A percentile compares a stretch with the other conserved stretches of the same genome.
Evolutionary conservation across 192 early-diverging fungal genomes (phyloP).

Genomic region (Coemansia sp.): DNA sequence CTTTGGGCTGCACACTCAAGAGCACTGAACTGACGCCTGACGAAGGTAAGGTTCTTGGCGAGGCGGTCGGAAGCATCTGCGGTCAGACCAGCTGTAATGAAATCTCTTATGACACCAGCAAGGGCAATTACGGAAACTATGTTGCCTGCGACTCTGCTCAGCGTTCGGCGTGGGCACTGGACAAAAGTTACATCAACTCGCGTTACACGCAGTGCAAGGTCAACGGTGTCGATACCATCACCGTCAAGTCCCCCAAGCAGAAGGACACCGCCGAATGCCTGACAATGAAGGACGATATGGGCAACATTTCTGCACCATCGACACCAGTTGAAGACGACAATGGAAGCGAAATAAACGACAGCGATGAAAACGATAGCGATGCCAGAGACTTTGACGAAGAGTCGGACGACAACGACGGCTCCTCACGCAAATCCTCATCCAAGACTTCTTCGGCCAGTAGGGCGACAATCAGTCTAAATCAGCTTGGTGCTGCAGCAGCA

Average conservation of each 20-base stretch:
- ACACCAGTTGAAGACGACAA: constrained; percentile 7
- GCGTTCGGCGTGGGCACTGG: constrained; percentile 40
- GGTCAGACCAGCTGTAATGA: constrained; percentile 39
- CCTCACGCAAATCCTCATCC: not conserved
- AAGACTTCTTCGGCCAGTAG: not conserved
- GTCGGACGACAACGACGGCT: not conserved
- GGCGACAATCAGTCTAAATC: not conserved
- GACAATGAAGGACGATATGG: constrained; percentile 36
- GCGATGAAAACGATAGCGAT: not conserved
- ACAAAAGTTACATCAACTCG: constrained; percentile 45
- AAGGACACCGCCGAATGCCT: constrained; percentile 19
- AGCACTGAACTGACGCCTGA: constrained; percentile 20
- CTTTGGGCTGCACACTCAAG: constrained; percentile 54
- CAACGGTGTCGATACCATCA: constrained; percentile 28
- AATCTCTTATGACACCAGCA: constrained; percentile 34
- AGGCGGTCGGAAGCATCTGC: constrained; percentile 38
- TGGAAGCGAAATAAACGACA: constrained; percentile 4
- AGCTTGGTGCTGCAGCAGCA: not conserved
- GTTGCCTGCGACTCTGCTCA: constrained; percentile 34
- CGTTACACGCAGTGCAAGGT: constrained; percentile 34
- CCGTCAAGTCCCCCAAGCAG: constrained; percentile 34
- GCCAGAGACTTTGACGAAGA: constrained; percentile 3
- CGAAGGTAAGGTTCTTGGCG: constrained; percentile 35
- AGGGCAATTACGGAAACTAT: constrained; percentile 47
- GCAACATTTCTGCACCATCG: constrained; percentile 16